Conservation (phyloP, 2,329 filamentous ascomycete genomes). For the Calonectria multiphialidica region DNA sequence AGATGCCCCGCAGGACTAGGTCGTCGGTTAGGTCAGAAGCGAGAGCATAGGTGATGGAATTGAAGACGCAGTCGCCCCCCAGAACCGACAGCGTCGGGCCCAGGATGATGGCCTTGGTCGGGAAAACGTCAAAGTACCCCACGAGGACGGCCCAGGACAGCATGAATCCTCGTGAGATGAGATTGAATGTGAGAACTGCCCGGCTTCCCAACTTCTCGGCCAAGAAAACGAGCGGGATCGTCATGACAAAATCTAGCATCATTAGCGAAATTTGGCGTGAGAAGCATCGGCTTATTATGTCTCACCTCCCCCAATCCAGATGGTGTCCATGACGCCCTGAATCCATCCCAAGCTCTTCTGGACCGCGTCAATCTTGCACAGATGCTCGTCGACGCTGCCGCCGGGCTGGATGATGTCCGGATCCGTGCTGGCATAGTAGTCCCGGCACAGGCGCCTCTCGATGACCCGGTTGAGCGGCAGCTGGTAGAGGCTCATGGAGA, state of each 20-base stretch:
- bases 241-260: conserved; percentile 59
- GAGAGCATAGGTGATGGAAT: conserved; percentile 61
- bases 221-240: conserved; percentile 60
- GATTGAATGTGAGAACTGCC: conserved; percentile 56
- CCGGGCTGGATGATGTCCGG: conserved; percentile 44
- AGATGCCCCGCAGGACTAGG: conserved; percentile 58
- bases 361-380: conserved; percentile 66
- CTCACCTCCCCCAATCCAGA: conserved; percentile 62
- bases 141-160: conserved; percentile 40
- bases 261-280: background rate
- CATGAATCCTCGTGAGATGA: conserved; percentile 50
- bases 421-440: conserved; percentile 59
- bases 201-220: conserved; percentile 57
- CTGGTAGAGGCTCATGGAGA: conserved; percentile 61
- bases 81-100: conserved; percentile 58
- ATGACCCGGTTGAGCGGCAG: conserved; percentile 60
- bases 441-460: conserved; percentile 61
- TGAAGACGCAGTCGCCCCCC: conserved; percentile 64
- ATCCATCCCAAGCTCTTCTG: conserved; percentile 65
- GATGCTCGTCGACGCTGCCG: conserved; percentile 60
- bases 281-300: background rate
- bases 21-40: conserved; percentile 59
- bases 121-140: conserved; percentile 35
- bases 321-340: conserved; percentile 62
- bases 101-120: conserved; percentile 49